Base-by-base conservation (phyloP, 306 rosid genomes). In the Citrullus colocynthis region DNA sequence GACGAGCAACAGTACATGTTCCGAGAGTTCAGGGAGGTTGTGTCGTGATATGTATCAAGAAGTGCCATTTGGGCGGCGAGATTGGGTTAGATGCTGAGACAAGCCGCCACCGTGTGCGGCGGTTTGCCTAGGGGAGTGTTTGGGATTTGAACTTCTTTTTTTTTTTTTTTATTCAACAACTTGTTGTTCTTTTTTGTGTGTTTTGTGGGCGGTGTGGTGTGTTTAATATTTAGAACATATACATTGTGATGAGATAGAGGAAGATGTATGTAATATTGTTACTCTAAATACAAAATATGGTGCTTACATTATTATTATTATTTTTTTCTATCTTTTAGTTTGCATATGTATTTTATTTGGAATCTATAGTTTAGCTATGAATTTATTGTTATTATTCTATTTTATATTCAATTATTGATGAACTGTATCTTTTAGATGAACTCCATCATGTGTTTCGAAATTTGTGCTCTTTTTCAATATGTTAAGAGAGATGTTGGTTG, bases 31-130 rank as follows among this genome's bases (percentile, higher is more conserved):
- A 8, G 86, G 75, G 48, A 86, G 82, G 80, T 80, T 78, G 28
- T 82, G 85, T 88, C 88, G 79, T 74, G 89, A 85, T 66, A 80
- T 81, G 42, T 87, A 69, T 81, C 88, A 85, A 52, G 79, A 81
- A 37, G 14, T 59, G 55, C 55, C 77, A 3, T 17, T 21, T 15
- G 71, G 82, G 9, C 85, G 83, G 30, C 89, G 81, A 41, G 81
- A 85, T 58, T 74, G 87, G 66, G 76, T 44, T 4, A 44, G 75
- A 70, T 70, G 75, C 56, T 70, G 75, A 70, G n/a, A 39, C 16
- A 6, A 20, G 57, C 51, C 28, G 28, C 28, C 30, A 7, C 15
- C 32, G 66, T 6, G 15, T 24, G 6, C 6, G 34, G 64, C 12
- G 24, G 72, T 6, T 18, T 18, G 49, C 72, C 2, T 13, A 24